These are phyloP conservation scores for Apophysomyces variabilis DNA, from an alignment of 371 early-diverging fungal genomes.

Conservation along the genomic window DNA sequence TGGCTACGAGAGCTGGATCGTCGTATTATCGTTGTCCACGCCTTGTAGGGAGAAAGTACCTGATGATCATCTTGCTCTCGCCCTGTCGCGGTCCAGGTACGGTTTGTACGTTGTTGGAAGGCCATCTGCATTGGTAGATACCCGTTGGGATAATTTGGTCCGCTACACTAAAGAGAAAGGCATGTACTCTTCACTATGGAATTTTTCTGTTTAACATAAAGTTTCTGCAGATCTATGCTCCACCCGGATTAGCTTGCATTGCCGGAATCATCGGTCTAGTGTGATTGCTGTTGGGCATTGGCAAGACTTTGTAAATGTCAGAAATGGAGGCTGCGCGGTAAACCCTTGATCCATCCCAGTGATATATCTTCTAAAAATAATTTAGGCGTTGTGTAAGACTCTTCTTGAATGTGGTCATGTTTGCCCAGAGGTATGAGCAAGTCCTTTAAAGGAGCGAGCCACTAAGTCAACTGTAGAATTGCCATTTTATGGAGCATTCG, in stretches of 20 bases:
- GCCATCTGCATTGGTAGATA: constrained; percentile 4
- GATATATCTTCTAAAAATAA: background rate
- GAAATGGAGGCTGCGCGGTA: constrained; percentile 48
- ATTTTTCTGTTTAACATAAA: background rate
- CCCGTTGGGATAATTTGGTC: constrained; percentile 31
- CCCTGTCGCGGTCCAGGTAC: constrained; percentile 42
- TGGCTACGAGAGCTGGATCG: constrained; percentile 31
- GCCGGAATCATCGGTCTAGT: constrained; percentile 20
- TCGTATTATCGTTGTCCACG: constrained; percentile 34
- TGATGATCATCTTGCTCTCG: constrained; percentile 24
- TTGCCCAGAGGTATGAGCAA: constrained; percentile 32
- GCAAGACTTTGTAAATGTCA: constrained; percentile 32
- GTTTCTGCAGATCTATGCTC: constrained; percentile 12
- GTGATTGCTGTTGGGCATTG: constrained; percentile 19
- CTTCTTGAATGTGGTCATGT: constrained; percentile 46
- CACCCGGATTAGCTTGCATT: constrained; percentile 14
- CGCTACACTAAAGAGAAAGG: constrained; percentile 31
- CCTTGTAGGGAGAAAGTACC: constrained; percentile 17
- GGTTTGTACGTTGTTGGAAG: constrained; percentile 49
- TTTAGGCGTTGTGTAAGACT: constrained; percentile 23
- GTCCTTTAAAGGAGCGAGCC: background rate
- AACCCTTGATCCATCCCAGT: background rate
- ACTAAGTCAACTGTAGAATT: constrained; percentile 15
- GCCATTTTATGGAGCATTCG: constrained; percentile 38
- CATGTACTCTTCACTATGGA: background rate